A percentile compares a stretch with the other conserved stretches of the same genome.
Conservation (phyloP, 2,329 filamentous ascomycete species). For the Rhynchosporium agropyri region DNA sequence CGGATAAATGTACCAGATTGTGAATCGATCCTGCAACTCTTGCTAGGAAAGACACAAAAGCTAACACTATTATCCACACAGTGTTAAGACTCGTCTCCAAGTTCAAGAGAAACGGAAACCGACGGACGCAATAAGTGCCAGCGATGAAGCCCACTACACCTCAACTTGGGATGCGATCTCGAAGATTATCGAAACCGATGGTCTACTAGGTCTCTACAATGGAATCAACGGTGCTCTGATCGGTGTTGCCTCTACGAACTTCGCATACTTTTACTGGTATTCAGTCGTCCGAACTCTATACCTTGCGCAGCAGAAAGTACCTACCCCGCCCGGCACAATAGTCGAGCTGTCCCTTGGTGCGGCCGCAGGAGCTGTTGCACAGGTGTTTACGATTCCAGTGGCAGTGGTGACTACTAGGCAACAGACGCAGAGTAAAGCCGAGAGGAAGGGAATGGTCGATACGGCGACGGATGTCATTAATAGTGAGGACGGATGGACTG, state of each 20-base stretch:
- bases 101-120: constrained; percentile 78
- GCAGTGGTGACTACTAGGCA: constrained; percentile 94
- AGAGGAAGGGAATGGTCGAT: constrained; percentile 83
- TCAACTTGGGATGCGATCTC: constrained; percentile 86
- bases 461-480: constrained; percentile 88
- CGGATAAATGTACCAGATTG: constrained; percentile 5
- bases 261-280: constrained; percentile 99
- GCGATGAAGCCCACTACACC: constrained; percentile 72
- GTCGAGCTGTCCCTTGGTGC: constrained; percentile 85
- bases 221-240: constrained; percentile 85
- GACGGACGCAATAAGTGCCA: constrained; percentile 47
- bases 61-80: constrained; percentile 44
- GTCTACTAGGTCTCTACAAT: constrained; percentile 79
- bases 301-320: constrained; percentile 58
- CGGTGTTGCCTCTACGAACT: constrained; percentile 95
- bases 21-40: background rate
- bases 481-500: constrained; percentile 84
- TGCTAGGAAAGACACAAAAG: background rate
- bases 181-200: constrained; percentile 82
- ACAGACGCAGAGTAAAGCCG: constrained; percentile 83
- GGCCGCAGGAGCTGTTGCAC: constrained; percentile 84
- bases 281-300: constrained; percentile 84
- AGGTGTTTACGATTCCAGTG: constrained; percentile 95
- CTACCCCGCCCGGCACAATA: constrained; percentile 72
- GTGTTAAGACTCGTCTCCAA: constrained; percentile 94